These are phyloP conservation scores for Abeoforma whisleri DNA, from an alignment of 78 protist species.

Conservation along the genomic window DNA sequence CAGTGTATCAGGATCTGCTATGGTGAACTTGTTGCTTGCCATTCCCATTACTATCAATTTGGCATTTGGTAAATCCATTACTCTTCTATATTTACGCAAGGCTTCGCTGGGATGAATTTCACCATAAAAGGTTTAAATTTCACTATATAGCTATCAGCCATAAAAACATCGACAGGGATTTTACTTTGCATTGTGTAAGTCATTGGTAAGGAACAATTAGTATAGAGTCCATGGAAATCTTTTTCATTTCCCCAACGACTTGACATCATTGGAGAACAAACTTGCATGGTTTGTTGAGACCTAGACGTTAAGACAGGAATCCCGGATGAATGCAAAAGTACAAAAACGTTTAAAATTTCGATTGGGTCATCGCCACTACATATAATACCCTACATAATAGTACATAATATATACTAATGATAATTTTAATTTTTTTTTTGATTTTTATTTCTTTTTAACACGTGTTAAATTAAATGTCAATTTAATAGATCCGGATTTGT, in stretches of 20 bases:
- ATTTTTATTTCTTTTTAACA: too few species aligned
- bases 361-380: too few species aligned
- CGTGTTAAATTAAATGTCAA: too few species aligned
- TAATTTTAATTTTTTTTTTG: too few species aligned
- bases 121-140: constrained; percentile 17
- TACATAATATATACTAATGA: too few species aligned
- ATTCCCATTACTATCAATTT: constrained; percentile 36
- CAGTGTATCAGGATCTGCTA: constrained; percentile 47
- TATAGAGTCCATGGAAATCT: neutral
- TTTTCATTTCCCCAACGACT: neutral
- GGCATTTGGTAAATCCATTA: neutral
- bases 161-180: neutral
- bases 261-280: too few species aligned
- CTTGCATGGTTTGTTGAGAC: too few species aligned
- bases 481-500: too few species aligned
- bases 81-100: constrained; percentile 11
- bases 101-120: constrained; percentile 23
- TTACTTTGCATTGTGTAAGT: neutral
- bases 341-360: too few species aligned
- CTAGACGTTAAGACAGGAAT: too few species aligned
- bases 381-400: too few species aligned
- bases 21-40: constrained; percentile 11
- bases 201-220: constrained; percentile 45
- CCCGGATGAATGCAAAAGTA: too few species aligned
- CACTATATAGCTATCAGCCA: constrained; percentile 43